Conservation (phyloP, 257 asterid species). For the Solanum chmielewskii region DNA sequence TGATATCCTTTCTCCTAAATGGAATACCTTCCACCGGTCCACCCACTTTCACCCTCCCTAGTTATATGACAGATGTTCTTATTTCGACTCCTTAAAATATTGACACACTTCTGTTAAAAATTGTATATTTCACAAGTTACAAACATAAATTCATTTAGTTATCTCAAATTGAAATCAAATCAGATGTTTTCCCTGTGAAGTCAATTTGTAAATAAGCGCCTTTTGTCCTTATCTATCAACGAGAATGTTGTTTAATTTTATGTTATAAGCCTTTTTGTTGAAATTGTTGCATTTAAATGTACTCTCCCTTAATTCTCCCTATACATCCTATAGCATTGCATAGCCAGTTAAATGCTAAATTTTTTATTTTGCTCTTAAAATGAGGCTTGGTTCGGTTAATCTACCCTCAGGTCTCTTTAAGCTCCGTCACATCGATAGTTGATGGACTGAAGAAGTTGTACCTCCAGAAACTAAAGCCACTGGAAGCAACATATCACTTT, state of each 20-base stretch:
- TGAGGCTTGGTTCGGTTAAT: not conserved
- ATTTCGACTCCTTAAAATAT: not conserved
- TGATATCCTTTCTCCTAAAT: not conserved
- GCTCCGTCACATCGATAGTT: slow-evolving; percentile 74
- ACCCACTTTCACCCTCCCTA: not conserved
- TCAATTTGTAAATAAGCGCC: not conserved
- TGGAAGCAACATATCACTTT: slow-evolving; percentile 67
- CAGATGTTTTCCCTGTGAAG: not conserved
- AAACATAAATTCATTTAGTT: not conserved
- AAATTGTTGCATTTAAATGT: not conserved
- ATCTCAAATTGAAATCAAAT: not conserved
- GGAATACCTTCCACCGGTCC: not conserved
- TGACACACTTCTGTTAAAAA: not conserved
- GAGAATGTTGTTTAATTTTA: not conserved
- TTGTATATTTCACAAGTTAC: not conserved
- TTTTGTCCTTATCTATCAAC: not conserved
- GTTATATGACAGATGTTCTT: not conserved
- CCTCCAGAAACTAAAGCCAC: slow-evolving; percentile 81
- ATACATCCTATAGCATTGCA: not conserved
- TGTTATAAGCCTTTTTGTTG: not conserved
- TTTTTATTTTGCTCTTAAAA: not conserved
- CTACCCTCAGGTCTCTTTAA: slow-evolving; percentile 49
- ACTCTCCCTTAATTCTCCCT: not conserved
- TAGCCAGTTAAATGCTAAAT: not conserved
- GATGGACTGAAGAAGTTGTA: slow-evolving; percentile 96